Base-by-base conservation (phyloP, 305 asterid genomes). In the Coffea humblotiana region DNA sequence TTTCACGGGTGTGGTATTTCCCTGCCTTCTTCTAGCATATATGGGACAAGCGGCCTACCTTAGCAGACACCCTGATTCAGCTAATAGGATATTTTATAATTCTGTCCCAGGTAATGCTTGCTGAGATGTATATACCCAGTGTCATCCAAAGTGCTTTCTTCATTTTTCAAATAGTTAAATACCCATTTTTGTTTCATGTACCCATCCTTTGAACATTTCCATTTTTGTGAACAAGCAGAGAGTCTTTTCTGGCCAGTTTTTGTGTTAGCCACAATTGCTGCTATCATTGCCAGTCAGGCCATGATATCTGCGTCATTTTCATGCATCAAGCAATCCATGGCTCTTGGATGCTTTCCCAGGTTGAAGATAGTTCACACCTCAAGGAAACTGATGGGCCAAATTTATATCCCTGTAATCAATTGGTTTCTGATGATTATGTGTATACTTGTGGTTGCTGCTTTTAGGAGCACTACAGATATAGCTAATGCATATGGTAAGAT, bases 221-320 rank as follows among this genome's bases (percentile, higher is more conserved):
- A 0, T 58, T 25, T 74, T 75, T 80, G 63, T 76, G 77, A 58
- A 84, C 61, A 83, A 49, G 74, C 97, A 96, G 99, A 77, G 8
- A 76, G 85, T 72, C 88, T 93, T 69, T 96, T 91, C 92, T 96
- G 99, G 99, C 99, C 99, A 15, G 91, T 94, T 63, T 93, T 94
- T 77, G 94, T 87, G 78, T 75, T 85, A 72, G 99, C 99, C 64
- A 94, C 98, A 19, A 6, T 94, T 58, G 99, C 99, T 76, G 99
- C 99, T 72, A n/a, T 94, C 72, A 93, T 96, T 79, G 99, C 99
- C 23, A 96, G 99, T 74, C 98, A 94, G 87, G 99, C 99, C 69
- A 96, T 94, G 99, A 96, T 94, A 84, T 94, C 99, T 0, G 99
- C 99, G 78, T 92, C 99, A 4, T 96, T 96, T 82, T 96, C 99